Evolutionary conservation across 2,329 filamentous ascomycete genomes (phyloP), one percentile per base, ranked within the genome.

Genomic region (Thermothelomyces thermophilus): DNA sequence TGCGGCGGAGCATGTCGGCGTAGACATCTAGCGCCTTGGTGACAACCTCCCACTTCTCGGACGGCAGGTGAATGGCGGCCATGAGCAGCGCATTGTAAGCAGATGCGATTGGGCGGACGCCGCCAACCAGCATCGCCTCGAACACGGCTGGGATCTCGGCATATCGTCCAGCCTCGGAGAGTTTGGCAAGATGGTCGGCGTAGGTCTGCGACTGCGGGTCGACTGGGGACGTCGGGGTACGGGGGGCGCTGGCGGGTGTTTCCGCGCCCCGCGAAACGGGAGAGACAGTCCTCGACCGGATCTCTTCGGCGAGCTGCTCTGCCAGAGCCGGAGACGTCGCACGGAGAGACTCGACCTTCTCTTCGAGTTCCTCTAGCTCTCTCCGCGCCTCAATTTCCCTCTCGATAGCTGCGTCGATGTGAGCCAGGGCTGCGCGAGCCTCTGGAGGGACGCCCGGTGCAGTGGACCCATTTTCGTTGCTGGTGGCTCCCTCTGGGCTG

Each of bases 1-100:
- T 85, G 57, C 90, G 86, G 57, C 85, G 83, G 59, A 95, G 82
- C 93, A 98, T 97, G 65, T 97, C 90, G 14, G 90, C 86, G 67
- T 97, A 98, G 46, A 98, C 87, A 70, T 95, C 90, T 46, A 97
- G 77, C 5, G 89, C 90, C 72, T 95, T 95, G 54, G 89, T 85
- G 13, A 95, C 87, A 46, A 93, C 82, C 70, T 94, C 86, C 47
- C 86, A 85, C 67, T 84, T 86, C 66, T 87, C 84, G 20, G 76
- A 75, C 7, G 90, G 87, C 16, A 96, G 78, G 59, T 88, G 79
- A 54, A 96, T 88, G 13, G 90, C 90, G 5, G 93, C 88, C 60
- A 84, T 77, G 37, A 98, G 73, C 39, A 98, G 76, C 43, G 89
- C 87, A 65, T 96, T 96, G 75, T 98, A 98, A n/a, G 91, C 86